Percentiles rank a stretch among this genome's conserved stretches.
phyloP scores from a whole-genome alignment of 2,329 filamentous ascomycete species.

The Stromatinia cepivora region DNA sequence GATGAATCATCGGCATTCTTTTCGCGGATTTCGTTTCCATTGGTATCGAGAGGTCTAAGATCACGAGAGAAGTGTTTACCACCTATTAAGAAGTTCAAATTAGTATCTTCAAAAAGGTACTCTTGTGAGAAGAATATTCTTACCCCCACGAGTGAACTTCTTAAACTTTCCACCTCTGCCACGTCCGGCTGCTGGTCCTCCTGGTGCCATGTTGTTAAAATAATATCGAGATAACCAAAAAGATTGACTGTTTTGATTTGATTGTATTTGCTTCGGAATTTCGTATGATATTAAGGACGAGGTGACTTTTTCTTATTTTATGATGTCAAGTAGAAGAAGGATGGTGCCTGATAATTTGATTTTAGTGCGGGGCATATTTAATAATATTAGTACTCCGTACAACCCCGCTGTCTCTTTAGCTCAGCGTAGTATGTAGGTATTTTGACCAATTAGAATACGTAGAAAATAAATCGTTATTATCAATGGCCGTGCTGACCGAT shows the following conservation, averaged over 20 bases:
- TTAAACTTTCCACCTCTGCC: constrained; percentile 91
- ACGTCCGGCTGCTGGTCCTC: constrained; percentile 43
- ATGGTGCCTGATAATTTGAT: constrained; percentile 9
- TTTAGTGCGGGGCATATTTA: constrained; percentile 11
- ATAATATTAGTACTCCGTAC: background rate
- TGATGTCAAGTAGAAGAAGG: constrained; percentile 11
- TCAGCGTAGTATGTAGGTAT: background rate
- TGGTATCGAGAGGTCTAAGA: constrained; percentile 81
- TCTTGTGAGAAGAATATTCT: constrained; percentile 34
- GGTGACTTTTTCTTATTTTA: background rate
- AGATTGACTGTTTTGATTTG: background rate
- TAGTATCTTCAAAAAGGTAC: background rate
- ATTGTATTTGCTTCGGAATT: background rate
- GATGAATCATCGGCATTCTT: constrained; percentile 56
- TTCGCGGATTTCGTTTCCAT: constrained; percentile 88
- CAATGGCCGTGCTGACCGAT: background rate
- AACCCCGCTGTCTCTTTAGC: constrained; percentile 5
- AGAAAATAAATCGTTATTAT: no score
- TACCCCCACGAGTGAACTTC: constrained; percentile 91
- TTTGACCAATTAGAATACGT: background rate
- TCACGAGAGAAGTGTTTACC: constrained; percentile 95
- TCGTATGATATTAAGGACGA: background rate
- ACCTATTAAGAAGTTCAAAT: constrained; percentile 52
- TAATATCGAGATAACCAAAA: background rate
- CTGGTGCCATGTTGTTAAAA: constrained; percentile 51